These are phyloP conservation scores for Moniliella sp. DNA, from an alignment of 1,284 basidiomycete species.

Conservation along the genomic window DNA sequence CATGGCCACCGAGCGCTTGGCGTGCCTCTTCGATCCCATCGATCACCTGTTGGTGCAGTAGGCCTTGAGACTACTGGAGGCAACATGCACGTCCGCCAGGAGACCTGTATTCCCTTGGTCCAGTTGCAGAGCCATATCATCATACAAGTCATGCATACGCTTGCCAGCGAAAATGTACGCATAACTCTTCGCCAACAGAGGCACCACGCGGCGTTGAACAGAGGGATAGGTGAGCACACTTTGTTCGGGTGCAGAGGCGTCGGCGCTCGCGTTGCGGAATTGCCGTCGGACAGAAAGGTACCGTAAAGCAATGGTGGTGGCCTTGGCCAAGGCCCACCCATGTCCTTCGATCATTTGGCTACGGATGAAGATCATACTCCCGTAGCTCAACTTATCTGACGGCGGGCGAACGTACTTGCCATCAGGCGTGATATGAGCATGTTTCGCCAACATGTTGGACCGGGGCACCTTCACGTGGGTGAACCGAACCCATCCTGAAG, in stretches of 20 bases:
- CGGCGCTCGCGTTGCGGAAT: slow-evolving; percentile 22
- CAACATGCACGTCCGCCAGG: slow-evolving; percentile 48
- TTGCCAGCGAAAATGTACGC: slow-evolving; percentile 50
- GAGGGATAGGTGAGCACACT: slow-evolving; percentile 50
- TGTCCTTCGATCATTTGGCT: slow-evolving; percentile 42
- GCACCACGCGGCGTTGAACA: slow-evolving; percentile 48
- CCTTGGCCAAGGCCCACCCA: slow-evolving; percentile 46
- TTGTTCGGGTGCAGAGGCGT: slow-evolving; percentile 40
- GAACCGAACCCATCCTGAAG: slow-evolving; percentile 46
- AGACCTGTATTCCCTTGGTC: slow-evolving; percentile 3
- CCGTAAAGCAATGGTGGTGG: slow-evolving; percentile 50
- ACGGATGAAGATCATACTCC: slow-evolving; percentile 40
- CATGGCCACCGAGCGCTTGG: slow-evolving; percentile 55
- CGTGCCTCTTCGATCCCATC: slow-evolving; percentile 49
- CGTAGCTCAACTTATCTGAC: slow-evolving; percentile 53
- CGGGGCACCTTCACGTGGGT: slow-evolving; percentile 51
- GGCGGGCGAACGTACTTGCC: slow-evolving; percentile 50
- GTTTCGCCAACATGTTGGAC: slow-evolving; percentile 53
- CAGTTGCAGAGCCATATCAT: slow-evolving; percentile 15
- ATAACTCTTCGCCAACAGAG: slow-evolving; percentile 47
- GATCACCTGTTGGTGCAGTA: slow-evolving; percentile 42
- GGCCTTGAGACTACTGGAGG: slow-evolving; percentile 49
- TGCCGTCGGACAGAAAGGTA: slow-evolving; percentile 55
- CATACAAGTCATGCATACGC: slow-evolving; percentile 39
- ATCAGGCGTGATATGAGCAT: slow-evolving; percentile 48